Evolutionary conservation across 2,329 filamentous ascomycete species (phyloP).

Genomic region (Phoma herbarum): DNA sequence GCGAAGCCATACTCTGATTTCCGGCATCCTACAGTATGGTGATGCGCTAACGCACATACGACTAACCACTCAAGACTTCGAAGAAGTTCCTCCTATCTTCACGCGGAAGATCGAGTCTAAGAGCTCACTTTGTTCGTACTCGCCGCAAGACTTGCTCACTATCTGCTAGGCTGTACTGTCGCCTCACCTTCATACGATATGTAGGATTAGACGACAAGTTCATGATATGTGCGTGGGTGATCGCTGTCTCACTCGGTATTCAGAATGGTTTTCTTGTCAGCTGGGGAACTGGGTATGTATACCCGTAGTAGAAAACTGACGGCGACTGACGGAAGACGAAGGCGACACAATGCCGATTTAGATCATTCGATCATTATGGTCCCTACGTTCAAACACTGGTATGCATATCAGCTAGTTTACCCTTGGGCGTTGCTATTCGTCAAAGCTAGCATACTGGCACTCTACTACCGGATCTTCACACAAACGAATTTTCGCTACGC

Average conservation of each 20-base stretch:
- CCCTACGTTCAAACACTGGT: conserved; percentile 35
- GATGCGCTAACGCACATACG: conserved; percentile 7
- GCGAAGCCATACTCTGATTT: conserved; percentile 5
- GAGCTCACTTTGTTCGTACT: conserved; percentile 8
- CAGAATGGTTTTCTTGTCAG: conserved; percentile 22
- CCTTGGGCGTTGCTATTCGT: conserved; percentile 34
- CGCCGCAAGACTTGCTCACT: neutral
- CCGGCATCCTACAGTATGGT: conserved; percentile 8
- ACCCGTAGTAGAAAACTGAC: conserved; percentile 2
- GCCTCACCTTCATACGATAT: conserved; percentile 17
- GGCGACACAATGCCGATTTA: conserved; percentile 24
- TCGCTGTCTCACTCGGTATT: neutral
- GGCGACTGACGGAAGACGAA: conserved; percentile 8
- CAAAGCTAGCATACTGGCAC: conserved; percentile 35
- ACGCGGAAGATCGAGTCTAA: conserved; percentile 6
- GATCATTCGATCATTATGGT: conserved; percentile 21
- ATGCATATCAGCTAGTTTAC: conserved; percentile 38
- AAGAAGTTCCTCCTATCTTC: conserved; percentile 4
- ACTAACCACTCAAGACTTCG: conserved; percentile 6
- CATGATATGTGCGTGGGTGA: conserved; percentile 7
- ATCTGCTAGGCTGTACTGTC: conserved; percentile 25
- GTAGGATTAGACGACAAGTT: conserved; percentile 32
- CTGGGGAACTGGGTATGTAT: conserved; percentile 25
- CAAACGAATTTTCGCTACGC: conserved; percentile 23
- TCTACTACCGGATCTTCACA: conserved; percentile 33